Percentiles rank a stretch among this genome's conserved stretches.
Conservation (phyloP, 2,329 filamentous ascomycete genomes). For the Cercospora nicotianae region DNA sequence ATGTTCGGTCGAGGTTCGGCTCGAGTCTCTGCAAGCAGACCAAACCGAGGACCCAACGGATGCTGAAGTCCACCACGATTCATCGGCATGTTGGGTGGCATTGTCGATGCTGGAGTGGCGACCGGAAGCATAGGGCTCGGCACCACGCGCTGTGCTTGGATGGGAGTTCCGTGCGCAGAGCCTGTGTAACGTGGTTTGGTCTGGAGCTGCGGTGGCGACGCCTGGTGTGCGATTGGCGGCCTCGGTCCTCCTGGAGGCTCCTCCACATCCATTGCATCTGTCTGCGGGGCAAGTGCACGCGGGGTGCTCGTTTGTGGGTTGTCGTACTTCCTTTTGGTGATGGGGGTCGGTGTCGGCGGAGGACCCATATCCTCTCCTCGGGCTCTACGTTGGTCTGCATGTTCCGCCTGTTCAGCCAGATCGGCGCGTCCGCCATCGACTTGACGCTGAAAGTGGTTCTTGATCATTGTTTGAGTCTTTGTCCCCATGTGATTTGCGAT, state of each 20-base stretch:
- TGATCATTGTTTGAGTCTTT: constrained; percentile 84
- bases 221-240: constrained; percentile 37
- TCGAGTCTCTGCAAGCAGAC: constrained; percentile 36
- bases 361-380: constrained; percentile 50
- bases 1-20: constrained; percentile 33
- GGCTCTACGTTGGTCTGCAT: constrained; percentile 45
- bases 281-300: constrained; percentile 47
- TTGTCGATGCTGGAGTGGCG: constrained; percentile 27
- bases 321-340: constrained; percentile 51
- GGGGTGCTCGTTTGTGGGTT: constrained; percentile 40
- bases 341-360: constrained; percentile 51
- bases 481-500: constrained; percentile 79
- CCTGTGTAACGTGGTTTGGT: constrained; percentile 35
- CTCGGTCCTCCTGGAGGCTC: constrained; percentile 37
- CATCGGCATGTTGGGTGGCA: constrained; percentile 28
- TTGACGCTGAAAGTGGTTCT: constrained; percentile 53
- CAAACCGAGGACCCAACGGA: constrained; percentile 34
- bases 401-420: constrained; percentile 44
- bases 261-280: constrained; percentile 44
- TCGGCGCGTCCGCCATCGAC: constrained; percentile 47
- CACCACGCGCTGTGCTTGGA: constrained; percentile 32
- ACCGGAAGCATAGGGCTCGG: constrained; percentile 32
- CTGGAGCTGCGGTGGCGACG: constrained; percentile 40
- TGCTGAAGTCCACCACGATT: constrained; percentile 31
- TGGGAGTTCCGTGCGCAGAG: constrained; percentile 37